These are phyloP conservation scores for Zoysia pacifica DNA, from an alignment of 176 grass and related monocot species.

Conservation along the genomic window DNA sequence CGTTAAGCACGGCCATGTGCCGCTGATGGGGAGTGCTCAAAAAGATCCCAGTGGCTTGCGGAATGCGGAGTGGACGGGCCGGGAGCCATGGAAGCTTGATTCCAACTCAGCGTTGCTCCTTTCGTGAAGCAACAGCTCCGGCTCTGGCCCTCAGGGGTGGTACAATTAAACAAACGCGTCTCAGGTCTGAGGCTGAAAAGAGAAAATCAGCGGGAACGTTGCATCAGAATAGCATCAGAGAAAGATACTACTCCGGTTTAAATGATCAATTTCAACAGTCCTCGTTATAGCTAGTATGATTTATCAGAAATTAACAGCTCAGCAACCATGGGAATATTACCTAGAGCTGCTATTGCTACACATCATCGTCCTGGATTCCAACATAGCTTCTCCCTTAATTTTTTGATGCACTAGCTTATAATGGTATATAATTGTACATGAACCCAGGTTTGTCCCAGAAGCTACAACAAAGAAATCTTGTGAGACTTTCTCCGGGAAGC, in stretches of 20 bases:
- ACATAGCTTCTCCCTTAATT: background rate
- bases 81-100: conserved; percentile 20
- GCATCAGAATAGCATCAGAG: background rate
- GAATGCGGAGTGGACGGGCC: background rate
- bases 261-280: background rate
- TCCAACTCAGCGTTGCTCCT: conserved; percentile 11
- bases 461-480: background rate
- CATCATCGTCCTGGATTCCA: background rate
- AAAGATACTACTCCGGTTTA: background rate
- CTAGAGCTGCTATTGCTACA: background rate
- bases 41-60: conserved; percentile 3
- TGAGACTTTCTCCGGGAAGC: background rate
- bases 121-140: conserved; percentile 15
- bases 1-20: conserved; percentile 39
- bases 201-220: background rate
- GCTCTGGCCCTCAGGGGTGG: background rate
- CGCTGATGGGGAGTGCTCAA: conserved; percentile 34
- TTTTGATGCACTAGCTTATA: background rate
- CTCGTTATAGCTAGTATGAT: background rate
- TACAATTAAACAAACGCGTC: background rate
- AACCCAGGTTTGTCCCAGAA: background rate
- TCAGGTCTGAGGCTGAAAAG: background rate
- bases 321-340: background rate
- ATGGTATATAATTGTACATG: background rate
- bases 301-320: background rate